Percentiles rank a stretch among this genome's conserved stretches.
phyloP scores from a whole-genome alignment of 2,329 filamentous ascomycete species.

The Exserohilum rostratum region DNA sequence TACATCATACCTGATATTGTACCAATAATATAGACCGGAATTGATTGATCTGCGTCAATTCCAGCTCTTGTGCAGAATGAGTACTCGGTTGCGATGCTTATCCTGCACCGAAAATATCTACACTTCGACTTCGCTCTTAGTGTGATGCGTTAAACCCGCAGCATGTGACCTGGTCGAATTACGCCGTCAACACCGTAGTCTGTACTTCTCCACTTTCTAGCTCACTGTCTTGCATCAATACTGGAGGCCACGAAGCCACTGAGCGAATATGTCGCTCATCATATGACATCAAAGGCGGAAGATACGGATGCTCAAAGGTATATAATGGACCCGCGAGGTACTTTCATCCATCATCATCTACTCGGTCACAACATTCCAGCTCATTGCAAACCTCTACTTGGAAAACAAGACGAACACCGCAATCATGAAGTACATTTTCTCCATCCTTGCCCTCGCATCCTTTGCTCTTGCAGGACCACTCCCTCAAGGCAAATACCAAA shows the following conservation, averaged over 20 bases:
- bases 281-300: neutral
- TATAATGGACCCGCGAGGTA: neutral
- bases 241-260: neutral
- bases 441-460: slow-evolving; percentile 29
- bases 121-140: neutral
- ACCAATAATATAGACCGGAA: neutral
- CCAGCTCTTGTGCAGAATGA: neutral
- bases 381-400: neutral
- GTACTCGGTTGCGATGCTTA: neutral
- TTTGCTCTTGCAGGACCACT: slow-evolving; percentile 27
- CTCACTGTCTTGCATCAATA: neutral
- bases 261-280: neutral
- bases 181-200: neutral
- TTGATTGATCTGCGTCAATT: neutral
- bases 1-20: neutral
- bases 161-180: neutral
- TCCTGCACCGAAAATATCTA: neutral
- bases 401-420: neutral
- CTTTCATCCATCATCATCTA: neutral
- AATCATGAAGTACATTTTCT: slow-evolving; percentile 27
- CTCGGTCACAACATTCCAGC: neutral
- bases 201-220: neutral
- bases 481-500: slow-evolving; percentile 19
- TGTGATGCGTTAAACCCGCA: neutral
- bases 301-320: neutral